phyloP scores from a whole-genome alignment of 371 early-diverging fungal genomes.

The Blastocladiella emersonii region DNA sequence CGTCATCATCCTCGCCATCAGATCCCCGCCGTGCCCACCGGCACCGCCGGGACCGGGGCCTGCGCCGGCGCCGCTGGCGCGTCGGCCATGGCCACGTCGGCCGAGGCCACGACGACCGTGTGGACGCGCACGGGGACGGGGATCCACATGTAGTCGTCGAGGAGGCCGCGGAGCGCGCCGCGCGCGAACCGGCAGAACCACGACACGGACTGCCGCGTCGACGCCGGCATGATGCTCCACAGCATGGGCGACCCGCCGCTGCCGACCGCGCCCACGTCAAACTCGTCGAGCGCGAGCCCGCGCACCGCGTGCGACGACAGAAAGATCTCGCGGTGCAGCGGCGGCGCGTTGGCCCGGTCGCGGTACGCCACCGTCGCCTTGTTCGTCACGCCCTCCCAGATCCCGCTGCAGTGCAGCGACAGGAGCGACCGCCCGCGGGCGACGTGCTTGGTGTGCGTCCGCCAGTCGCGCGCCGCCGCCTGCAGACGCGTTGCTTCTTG shows the following conservation, averaged over 20 bases:
- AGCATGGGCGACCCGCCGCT: slow-evolving; percentile 1
- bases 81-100: no score
- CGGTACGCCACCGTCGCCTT: background rate
- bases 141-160: background rate
- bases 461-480: background rate
- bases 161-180: background rate
- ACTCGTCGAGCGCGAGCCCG: background rate
- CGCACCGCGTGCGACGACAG: background rate
- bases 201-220: background rate
- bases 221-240: background rate
- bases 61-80: no score
- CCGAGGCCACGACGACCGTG: no score
- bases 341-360: background rate
- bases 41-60: no score
- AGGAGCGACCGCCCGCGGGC: background rate
- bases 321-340: background rate
- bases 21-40: no score
- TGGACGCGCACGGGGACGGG: background rate
- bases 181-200: background rate
- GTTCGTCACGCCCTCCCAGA: background rate
- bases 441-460: background rate
- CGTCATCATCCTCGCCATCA: no score
- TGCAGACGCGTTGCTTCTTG: background rate
- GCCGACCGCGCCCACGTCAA: background rate
- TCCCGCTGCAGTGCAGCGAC: background rate